A percentile compares a stretch with the other conserved stretches of the same genome.
These are phyloP conservation scores for Phaeophleospora eucalypticola DNA, from an alignment of 2,329 filamentous ascomycete species.

Conservation along the genomic window DNA sequence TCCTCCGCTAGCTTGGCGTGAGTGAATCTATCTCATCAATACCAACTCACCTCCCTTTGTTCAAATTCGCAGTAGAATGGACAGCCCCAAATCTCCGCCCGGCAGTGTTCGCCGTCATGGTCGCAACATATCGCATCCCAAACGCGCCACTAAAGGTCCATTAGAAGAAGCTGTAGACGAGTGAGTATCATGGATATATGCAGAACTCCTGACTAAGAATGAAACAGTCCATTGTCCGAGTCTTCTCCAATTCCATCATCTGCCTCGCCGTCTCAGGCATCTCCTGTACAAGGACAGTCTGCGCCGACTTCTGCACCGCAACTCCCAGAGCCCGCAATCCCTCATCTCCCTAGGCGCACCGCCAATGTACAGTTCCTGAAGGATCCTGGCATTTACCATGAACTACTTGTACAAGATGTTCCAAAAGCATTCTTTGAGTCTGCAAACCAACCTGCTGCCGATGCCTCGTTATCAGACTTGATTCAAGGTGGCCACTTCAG, in stretches of 20 bases:
- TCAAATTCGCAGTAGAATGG: constrained; percentile 19
- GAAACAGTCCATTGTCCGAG: constrained; percentile 25
- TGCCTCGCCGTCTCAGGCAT: background rate
- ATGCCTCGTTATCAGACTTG: constrained; percentile 64
- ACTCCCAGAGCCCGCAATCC: constrained; percentile 14
- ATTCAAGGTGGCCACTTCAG: constrained; percentile 73
- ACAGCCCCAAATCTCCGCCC: constrained; percentile 24
- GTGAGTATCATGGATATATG: constrained; percentile 51
- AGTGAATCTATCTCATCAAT: constrained; percentile 1
- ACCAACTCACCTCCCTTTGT: no score
- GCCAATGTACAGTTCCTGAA: constrained; percentile 74
- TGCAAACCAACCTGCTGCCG: constrained; percentile 57
- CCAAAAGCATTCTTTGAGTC: constrained; percentile 66
- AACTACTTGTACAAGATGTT: constrained; percentile 61
- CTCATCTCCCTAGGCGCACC: constrained; percentile 3
- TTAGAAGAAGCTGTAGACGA: constrained; percentile 62
- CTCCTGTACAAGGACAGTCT: constrained; percentile 1
- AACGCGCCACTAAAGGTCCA: constrained; percentile 72
- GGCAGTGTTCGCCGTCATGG: constrained; percentile 29
- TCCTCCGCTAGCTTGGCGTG: background rate
- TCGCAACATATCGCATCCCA: constrained; percentile 39
- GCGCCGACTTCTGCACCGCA: constrained; percentile 3
- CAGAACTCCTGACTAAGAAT: no score
- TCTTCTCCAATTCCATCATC: constrained; percentile 16
- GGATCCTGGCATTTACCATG: constrained; percentile 76